phyloP scores from a whole-genome alignment of 2,329 filamentous ascomycete genomes.

The Fusarium cyanostomum region DNA sequence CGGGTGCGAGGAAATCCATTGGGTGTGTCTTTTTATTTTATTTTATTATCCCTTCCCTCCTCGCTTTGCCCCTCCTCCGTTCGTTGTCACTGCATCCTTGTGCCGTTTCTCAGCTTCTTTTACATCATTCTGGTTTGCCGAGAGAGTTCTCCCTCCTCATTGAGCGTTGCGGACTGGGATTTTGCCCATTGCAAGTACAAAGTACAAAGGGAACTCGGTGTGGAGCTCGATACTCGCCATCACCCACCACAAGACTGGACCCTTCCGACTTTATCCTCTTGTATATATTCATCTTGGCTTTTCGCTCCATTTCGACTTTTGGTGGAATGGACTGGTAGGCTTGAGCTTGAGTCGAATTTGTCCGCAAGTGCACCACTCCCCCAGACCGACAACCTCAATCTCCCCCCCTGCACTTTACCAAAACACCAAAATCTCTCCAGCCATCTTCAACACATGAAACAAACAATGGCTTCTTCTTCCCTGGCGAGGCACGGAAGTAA shows the following conservation, averaged over 20 bases:
- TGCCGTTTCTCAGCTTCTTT: constrained; percentile 1
- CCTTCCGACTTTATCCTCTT: constrained; percentile 6
- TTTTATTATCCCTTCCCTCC: not conserved
- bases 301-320: not conserved
- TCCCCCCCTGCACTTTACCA: not conserved
- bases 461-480: constrained; percentile 23
- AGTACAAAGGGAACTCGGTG: not conserved
- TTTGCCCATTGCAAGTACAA: not conserved
- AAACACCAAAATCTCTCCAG: not conserved
- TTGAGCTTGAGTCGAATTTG: not conserved
- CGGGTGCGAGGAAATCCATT: not conserved
- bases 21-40: not conserved
- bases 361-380: not conserved
- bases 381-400: not conserved
- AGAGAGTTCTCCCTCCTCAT: too few relatives aligned
- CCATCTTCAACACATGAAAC: not conserved
- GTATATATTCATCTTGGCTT: constrained; percentile 3
- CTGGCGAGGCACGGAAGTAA: constrained; percentile 15
- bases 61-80: not conserved
- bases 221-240: constrained; percentile 17
- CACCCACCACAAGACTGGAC: not conserved
- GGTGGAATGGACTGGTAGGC: not conserved
- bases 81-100: not conserved
- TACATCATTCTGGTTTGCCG: not conserved
- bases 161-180: constrained; percentile 10